A percentile compares a stretch with the other conserved stretches of the same genome.
Evolutionary conservation across 768 basidiomycete genomes (phyloP).

Genomic region (Tricholoma saponaceum): DNA sequence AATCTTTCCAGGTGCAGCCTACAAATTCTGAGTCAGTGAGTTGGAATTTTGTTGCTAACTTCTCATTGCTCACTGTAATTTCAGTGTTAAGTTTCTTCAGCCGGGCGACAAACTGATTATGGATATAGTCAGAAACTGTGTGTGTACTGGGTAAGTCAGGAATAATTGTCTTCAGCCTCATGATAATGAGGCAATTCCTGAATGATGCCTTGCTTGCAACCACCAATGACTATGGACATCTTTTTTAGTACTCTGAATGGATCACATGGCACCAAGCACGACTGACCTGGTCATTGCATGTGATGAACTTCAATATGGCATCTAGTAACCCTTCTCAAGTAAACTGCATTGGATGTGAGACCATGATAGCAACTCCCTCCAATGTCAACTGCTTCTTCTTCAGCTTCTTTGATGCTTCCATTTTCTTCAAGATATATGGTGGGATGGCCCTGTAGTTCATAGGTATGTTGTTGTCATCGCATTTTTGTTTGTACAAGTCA

Average conservation of each 20-base stretch:
- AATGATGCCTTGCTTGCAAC: slow-evolving; percentile 1
- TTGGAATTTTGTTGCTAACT: background rate
- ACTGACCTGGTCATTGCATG: slow-evolving; percentile 14
- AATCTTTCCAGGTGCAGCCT: slow-evolving; percentile 15
- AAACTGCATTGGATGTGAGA: slow-evolving; percentile 5
- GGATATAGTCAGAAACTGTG: slow-evolving; percentile 11
- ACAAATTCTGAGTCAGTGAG: background rate
- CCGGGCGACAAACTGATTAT: slow-evolving; percentile 11
- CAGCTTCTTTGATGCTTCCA: background rate
- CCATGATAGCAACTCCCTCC: background rate
- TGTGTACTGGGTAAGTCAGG: slow-evolving; percentile 5
- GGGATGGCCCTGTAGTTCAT: background rate
- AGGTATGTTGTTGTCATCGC: background rate
- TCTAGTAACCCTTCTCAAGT: slow-evolving; percentile 5
- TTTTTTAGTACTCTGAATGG: background rate
- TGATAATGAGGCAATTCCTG: slow-evolving; percentile 4
- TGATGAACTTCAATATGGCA: slow-evolving; percentile 6
- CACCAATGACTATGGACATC: background rate
- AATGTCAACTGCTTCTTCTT: background rate
- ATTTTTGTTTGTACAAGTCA: background rate
- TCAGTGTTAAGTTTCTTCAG: background rate
- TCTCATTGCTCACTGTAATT: background rate
- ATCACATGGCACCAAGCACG: background rate
- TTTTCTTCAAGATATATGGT: background rate
- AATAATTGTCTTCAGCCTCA: slow-evolving; percentile 3